These are phyloP conservation scores for Talaromyces borbonicus DNA, from an alignment of 495 filamentous ascomycete genomes.

Conservation along the genomic window DNA sequence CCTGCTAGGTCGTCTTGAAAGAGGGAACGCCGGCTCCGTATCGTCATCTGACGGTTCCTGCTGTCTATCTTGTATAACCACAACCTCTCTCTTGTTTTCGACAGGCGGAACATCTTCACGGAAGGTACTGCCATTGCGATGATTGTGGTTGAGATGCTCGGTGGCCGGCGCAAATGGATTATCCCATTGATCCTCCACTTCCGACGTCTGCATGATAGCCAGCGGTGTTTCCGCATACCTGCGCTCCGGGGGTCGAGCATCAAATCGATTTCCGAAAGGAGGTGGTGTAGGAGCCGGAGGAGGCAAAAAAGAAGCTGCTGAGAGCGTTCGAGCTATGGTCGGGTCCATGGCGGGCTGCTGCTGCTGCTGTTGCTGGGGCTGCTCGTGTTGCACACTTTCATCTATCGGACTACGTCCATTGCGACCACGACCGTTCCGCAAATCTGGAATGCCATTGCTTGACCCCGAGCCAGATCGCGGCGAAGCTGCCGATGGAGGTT, in stretches of 20 bases:
- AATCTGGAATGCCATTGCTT: background rate
- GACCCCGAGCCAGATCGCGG: background rate
- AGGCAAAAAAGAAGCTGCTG: constrained; percentile 5
- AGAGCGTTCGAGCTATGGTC: background rate
- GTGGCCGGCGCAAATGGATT: constrained; percentile 3
- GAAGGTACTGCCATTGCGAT: background rate
- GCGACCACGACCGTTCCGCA: background rate
- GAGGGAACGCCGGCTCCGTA: background rate
- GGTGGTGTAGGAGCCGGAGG: constrained; percentile 12
- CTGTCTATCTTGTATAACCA: background rate
- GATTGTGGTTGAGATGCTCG: background rate
- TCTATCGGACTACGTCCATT: too few relatives aligned
- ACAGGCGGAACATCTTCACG: background rate
- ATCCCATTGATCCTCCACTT: background rate
- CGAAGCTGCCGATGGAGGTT: background rate
- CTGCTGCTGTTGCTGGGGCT: background rate
- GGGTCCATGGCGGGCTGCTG: background rate
- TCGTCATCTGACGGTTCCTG: background rate
- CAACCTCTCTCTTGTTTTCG: background rate
- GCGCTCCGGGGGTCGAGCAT: background rate
- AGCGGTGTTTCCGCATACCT: constrained; percentile 2
- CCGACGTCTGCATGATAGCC: background rate
- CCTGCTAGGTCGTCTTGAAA: constrained; percentile 14
- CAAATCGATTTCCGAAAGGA: constrained; percentile 5
- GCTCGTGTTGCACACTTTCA: background rate